These are phyloP conservation scores for Pleurotus djamor DNA, from an alignment of 768 basidiomycete species.

Conservation along the genomic window DNA sequence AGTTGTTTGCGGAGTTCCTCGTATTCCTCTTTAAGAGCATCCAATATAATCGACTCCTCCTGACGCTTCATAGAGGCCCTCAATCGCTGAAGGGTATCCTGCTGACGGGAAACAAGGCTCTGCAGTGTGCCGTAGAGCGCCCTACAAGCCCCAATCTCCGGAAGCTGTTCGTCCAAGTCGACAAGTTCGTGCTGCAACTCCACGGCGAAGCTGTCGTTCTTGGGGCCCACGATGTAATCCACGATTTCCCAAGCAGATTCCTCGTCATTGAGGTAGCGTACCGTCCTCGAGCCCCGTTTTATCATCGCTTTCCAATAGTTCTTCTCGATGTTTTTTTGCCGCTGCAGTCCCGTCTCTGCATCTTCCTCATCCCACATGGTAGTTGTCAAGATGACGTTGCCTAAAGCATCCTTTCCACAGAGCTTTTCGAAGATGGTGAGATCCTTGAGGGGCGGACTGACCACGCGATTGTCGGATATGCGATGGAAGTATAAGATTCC, in stretches of 20 bases:
- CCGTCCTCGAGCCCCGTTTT: conserved; percentile 33
- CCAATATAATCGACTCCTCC: neutral
- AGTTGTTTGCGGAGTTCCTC: conserved; percentile 7
- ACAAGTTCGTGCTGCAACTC: conserved; percentile 19
- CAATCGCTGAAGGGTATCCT: conserved; percentile 7
- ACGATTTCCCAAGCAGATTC: conserved; percentile 14
- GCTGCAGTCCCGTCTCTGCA: conserved; percentile 27
- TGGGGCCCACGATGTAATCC: conserved; percentile 26
- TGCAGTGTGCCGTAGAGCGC: conserved; percentile 8
- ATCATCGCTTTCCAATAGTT: conserved; percentile 43
- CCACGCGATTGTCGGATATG: conserved; percentile 22
- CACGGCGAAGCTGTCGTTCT: conserved; percentile 6
- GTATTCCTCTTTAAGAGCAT: conserved; percentile 7
- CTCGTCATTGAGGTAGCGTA: conserved; percentile 26
- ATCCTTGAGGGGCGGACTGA: conserved; percentile 21
- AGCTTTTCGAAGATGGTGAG: conserved; percentile 29
- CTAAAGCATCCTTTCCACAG: conserved; percentile 27
- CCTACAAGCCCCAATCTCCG: conserved; percentile 26
- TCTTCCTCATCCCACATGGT: conserved; percentile 39
- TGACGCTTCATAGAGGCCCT: conserved; percentile 1
- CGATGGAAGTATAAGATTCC: conserved; percentile 26
- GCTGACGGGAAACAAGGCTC: conserved; percentile 8
- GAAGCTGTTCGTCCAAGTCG: conserved; percentile 20
- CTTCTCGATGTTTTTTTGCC: conserved; percentile 38
- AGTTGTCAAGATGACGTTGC: conserved; percentile 28